Conservation (phyloP, 176 grass and related monocot genomes). For the Avena insularis region DNA sequence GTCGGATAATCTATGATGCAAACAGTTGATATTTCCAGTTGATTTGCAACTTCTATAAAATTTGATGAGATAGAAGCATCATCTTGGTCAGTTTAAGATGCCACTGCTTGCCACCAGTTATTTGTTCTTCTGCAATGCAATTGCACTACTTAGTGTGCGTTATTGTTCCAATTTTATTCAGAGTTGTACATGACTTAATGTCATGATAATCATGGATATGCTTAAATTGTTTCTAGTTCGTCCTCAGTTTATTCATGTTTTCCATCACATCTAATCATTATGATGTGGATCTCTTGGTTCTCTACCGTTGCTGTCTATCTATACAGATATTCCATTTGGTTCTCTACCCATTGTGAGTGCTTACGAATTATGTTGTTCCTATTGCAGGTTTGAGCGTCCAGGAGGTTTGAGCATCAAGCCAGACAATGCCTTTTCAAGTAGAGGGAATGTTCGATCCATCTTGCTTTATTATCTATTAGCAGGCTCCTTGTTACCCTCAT, state of each 20-base stretch:
- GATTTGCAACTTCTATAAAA: neutral
- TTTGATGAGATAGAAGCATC: neutral
- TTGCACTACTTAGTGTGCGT: neutral
- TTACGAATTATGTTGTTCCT: neutral
- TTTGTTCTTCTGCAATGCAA: neutral
- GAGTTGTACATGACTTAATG: neutral
- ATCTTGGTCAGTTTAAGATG: neutral
- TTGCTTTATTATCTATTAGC: constrained; percentile 3
- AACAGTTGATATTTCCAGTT: neutral
- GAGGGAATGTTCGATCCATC: neutral
- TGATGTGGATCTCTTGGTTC: neutral
- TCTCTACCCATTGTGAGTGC: neutral
- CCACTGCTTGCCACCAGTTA: neutral
- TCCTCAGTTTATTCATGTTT: neutral
- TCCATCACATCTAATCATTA: neutral
- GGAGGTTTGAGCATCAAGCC: constrained; percentile 56
- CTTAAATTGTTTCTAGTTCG: neutral
- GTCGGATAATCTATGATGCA: neutral
- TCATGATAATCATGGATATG: neutral
- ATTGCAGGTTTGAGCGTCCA: constrained; percentile 69
- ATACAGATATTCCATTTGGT: neutral
- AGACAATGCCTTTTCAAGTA: neutral
- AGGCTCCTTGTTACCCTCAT: constrained; percentile 10
- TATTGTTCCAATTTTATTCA: neutral
- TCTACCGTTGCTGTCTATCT: neutral